Evolutionary conservation across 1,284 basidiomycete species (phyloP).

Genomic region (Paramarasmius palmivorus): DNA sequence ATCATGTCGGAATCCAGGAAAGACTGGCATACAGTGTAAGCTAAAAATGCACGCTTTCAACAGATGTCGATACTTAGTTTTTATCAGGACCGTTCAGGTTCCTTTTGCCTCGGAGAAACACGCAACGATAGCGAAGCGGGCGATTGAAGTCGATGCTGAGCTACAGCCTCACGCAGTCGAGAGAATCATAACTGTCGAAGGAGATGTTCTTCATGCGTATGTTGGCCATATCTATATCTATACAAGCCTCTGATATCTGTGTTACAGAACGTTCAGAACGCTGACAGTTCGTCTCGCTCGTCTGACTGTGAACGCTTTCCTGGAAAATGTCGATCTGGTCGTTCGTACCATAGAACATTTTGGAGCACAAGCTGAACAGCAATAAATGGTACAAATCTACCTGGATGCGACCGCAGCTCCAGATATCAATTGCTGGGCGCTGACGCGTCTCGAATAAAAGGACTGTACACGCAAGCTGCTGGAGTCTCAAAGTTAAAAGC

Average conservation of each 20-base stretch:
- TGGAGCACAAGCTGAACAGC: constrained; percentile 54
- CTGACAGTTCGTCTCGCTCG: constrained; percentile 83
- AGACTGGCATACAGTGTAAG: constrained; percentile 38
- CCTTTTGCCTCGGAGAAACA: constrained; percentile 76
- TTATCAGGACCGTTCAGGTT: constrained; percentile 65
- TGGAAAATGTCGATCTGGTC: constrained; percentile 86
- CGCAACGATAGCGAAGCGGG: constrained; percentile 76
- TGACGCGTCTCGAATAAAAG: too few species aligned
- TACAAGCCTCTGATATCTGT: too few species aligned
- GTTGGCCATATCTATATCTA: constrained; percentile 25
- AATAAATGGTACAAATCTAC: too few species aligned
- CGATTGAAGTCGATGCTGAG: constrained; percentile 84
- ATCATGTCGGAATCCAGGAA: constrained; percentile 10
- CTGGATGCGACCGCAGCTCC: too few species aligned
- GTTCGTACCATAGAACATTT: constrained; percentile 82
- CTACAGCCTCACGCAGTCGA: constrained; percentile 79
- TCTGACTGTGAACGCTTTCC: constrained; percentile 78
- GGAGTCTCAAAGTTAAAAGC: too few species aligned
- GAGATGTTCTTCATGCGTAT: constrained; percentile 71
- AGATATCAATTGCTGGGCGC: too few species aligned
- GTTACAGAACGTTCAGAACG: constrained; percentile 72
- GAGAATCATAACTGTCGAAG: constrained; percentile 66
- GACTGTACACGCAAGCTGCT: too few species aligned
- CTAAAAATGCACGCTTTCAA: constrained; percentile 3
- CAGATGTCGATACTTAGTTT: constrained; percentile 9